Conservation (phyloP, 768 basidiomycete species). For the Grammothele lineata region DNA sequence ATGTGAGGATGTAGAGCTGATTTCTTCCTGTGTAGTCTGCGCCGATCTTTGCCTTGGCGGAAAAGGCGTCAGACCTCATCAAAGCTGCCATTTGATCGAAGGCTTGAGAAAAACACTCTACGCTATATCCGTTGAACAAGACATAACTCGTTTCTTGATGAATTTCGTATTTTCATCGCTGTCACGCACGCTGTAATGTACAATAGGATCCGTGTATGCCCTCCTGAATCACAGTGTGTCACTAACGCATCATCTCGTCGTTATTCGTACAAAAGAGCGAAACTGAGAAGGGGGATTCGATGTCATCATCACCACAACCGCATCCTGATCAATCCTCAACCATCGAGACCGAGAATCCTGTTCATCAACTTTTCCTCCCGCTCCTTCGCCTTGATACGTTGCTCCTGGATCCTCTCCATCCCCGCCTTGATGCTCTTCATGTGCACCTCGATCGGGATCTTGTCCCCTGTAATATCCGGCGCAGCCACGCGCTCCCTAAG, state of each 20-base stretch:
- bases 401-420: slow-evolving; percentile 56
- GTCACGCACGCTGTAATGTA: too few relatives aligned
- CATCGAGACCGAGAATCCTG: slow-evolving; percentile 23
- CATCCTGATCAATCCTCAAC: too few relatives aligned
- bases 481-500: slow-evolving; percentile 67
- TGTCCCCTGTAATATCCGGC: slow-evolving; percentile 57
- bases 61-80: slow-evolving; percentile 27
- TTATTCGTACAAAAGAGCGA: too few relatives aligned
- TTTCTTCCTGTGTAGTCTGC: background rate
- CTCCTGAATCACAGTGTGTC: too few relatives aligned
- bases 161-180: too few relatives aligned
- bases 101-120: too few relatives aligned
- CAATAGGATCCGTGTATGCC: too few relatives aligned
- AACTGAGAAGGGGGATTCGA: too few relatives aligned
- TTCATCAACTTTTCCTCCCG: slow-evolving; percentile 36
- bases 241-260: too few relatives aligned
- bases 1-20: background rate
- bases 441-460: slow-evolving; percentile 68
- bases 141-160: too few relatives aligned
- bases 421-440: slow-evolving; percentile 68
- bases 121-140: too few relatives aligned
- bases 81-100: slow-evolving; percentile 1
- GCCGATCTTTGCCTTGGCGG: slow-evolving; percentile 24
- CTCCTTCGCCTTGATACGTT: slow-evolving; percentile 46
- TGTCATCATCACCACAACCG: too few relatives aligned